Evolutionary conservation across 192 early-diverging fungal species (phyloP), one percentile per base, ranked within the genome.

Genomic region (Cladochytrium replicatum): DNA sequence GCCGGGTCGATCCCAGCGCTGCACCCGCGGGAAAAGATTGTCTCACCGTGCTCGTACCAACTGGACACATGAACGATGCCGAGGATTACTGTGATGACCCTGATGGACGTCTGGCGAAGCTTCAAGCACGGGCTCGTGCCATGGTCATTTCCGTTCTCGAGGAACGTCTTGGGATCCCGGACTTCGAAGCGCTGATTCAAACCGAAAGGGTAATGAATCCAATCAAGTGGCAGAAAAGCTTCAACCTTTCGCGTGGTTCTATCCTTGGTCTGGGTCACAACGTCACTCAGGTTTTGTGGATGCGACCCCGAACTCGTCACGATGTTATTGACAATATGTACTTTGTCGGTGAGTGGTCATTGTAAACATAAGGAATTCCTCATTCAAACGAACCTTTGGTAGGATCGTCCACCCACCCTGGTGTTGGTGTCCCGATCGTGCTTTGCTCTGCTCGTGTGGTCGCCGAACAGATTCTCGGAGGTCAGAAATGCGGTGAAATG

Each of bases 361-460:
- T 2, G 1, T 15, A 23, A 57, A 54, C 2, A 30, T 13, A 25
- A 23, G 28, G 8, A 25, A 40, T 32, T 53, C 2, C 19, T 1
- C n/a, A n/a, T n/a, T n/a, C n/a, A n/a, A n/a, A n/a, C n/a, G n/a
- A n/a, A n/a, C n/a, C n/a, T n/a, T 57, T 22, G 3, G 3, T 17
- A 57, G 72, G 72, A 25, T 74, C 77, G 3, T 72, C 68, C 23
- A 72, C 77, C 2, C 75, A 79, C 47, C 77, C 77, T 26, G 77
- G 77, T 22, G 77, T 74, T 21, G 77, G 77, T 41, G 77, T 79
- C 11, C 77, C 77, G 22, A 71, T 79, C 30, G 72, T 79, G 1
- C 32, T 79, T 29, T 72, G 61, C 32, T 67, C 74, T 24, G 67
- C 75, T 25, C 67, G 63, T 29, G 29, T 78, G 6, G 63, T 70